Evolutionary conservation across 2,329 filamentous ascomycete species (phyloP).

Genomic region (Alternaria dauci): DNA sequence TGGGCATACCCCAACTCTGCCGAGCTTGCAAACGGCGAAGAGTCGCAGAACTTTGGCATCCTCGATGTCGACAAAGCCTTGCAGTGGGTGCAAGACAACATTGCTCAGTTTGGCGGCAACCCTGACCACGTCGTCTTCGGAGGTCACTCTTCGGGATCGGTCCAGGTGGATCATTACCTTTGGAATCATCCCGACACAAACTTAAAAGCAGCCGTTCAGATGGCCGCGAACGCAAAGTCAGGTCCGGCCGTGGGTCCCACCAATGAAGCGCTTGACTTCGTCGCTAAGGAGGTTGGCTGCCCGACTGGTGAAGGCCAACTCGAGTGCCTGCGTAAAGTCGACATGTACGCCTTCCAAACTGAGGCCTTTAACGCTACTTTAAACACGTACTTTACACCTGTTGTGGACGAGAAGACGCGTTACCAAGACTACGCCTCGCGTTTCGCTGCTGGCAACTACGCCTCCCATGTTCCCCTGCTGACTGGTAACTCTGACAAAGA

Average conservation of each 20-base stretch:
- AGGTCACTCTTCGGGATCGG: slow-evolving; percentile 44
- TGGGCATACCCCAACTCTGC: slow-evolving; percentile 55
- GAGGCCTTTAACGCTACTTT: slow-evolving; percentile 35
- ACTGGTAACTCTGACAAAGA: slow-evolving; percentile 40
- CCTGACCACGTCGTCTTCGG: slow-evolving; percentile 56
- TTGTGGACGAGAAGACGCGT: slow-evolving; percentile 33
- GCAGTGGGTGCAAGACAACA: slow-evolving; percentile 49
- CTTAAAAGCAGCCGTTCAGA: slow-evolving; percentile 33
- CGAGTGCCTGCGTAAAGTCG: slow-evolving; percentile 31
- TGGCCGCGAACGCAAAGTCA: slow-evolving; percentile 38
- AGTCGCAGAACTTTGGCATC: slow-evolving; percentile 47
- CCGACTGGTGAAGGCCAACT: slow-evolving; percentile 29
- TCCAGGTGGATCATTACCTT: slow-evolving; percentile 36
- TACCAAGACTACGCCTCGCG: slow-evolving; percentile 32
- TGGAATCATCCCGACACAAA: slow-evolving; percentile 36
- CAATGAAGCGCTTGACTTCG: slow-evolving; percentile 33
- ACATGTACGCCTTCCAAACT: slow-evolving; percentile 35
- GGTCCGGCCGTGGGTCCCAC: slow-evolving; percentile 32
- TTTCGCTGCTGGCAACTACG: slow-evolving; percentile 37
- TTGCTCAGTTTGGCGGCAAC: slow-evolving; percentile 52
- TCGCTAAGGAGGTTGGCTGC: slow-evolving; percentile 36
- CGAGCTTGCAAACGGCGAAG: slow-evolving; percentile 37
- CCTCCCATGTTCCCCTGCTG: slow-evolving; percentile 36
- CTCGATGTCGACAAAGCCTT: slow-evolving; percentile 51
- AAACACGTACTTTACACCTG: slow-evolving; percentile 37